Evolutionary conservation across 179 eudicot species (phyloP).

Genomic region (Drosera spatulata): DNA sequence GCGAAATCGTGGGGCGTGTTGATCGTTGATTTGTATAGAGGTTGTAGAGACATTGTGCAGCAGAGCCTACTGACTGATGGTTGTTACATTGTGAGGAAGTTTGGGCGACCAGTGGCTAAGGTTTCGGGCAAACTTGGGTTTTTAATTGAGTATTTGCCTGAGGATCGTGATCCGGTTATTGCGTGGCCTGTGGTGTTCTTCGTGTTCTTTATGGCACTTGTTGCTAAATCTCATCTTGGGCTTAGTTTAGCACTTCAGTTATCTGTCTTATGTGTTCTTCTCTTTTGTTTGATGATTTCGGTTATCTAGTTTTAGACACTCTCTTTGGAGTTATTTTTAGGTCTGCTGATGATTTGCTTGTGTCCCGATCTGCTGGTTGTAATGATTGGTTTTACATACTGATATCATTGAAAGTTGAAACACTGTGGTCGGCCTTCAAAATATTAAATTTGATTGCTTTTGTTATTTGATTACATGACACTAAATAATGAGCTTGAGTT

Average conservation of each 20-base stretch:
- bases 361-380: too few relatives aligned
- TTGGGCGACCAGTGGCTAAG: conserved; percentile 37
- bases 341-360: too few relatives aligned
- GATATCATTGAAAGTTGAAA: too few relatives aligned
- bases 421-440: too few relatives aligned
- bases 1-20: conserved; percentile 85
- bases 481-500: too few relatives aligned
- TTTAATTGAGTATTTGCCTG: conserved; percentile 81
- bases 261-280: not conserved
- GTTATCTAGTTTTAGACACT: not conserved
- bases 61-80: conserved; percentile 63
- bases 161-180: conserved; percentile 81
- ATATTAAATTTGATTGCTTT: too few relatives aligned
- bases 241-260: not conserved
- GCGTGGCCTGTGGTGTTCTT: conserved; percentile 71
- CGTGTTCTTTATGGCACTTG: conserved; percentile 53
- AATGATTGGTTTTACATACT: too few relatives aligned
- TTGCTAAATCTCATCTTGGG: conserved; percentile 30
- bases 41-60: conserved; percentile 61
- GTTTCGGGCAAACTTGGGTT: conserved; percentile 39
- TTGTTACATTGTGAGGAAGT: conserved; percentile 54
- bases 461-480: too few relatives aligned
- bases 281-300: not conserved
- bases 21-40: conserved; percentile 57
- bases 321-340: too few relatives aligned